Evolutionary conservation across 805 yeast genomes (phyloP).

Genomic region (Ogataea naganishii): DNA sequence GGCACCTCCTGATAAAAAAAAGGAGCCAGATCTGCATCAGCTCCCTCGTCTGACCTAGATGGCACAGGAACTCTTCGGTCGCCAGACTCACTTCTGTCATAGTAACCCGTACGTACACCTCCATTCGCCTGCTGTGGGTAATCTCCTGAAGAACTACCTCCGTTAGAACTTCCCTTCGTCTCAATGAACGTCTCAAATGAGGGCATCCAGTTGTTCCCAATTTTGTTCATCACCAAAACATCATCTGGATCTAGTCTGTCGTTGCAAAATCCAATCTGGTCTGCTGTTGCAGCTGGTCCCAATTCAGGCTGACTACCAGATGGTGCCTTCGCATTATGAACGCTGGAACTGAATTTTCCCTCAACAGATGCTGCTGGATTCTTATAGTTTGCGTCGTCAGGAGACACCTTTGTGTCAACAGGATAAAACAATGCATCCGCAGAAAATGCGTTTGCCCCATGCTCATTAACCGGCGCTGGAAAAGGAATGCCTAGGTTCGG

Average conservation of each 20-base stretch:
- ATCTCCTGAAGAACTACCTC: neutral
- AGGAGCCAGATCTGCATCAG: neutral
- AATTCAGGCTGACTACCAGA: too few species aligned
- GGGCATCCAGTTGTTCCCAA: constrained; percentile 1
- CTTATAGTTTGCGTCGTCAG: neutral
- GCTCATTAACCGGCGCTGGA: too few species aligned
- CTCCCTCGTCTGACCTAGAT: neutral
- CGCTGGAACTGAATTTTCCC: neutral
- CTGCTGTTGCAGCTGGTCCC: too few species aligned
- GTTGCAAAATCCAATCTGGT: too few species aligned
- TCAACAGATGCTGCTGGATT: neutral
- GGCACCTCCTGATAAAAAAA: too few species aligned
- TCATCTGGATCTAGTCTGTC: too few species aligned
- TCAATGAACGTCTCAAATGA: constrained; percentile 1
- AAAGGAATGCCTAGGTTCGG: too few species aligned
- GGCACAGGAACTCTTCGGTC: neutral
- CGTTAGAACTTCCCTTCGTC: neutral
- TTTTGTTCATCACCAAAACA: neutral
- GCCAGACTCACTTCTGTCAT: neutral
- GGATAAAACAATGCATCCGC: constrained; percentile 2
- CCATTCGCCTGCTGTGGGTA: neutral
- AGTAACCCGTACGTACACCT: too few species aligned
- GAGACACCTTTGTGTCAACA: neutral
- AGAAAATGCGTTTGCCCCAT: too few species aligned
- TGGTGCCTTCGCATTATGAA: neutral